Evolutionary conservation across 2,329 filamentous ascomycete genomes (phyloP).

Genomic region (Microdochium trichocladiopsis): DNA sequence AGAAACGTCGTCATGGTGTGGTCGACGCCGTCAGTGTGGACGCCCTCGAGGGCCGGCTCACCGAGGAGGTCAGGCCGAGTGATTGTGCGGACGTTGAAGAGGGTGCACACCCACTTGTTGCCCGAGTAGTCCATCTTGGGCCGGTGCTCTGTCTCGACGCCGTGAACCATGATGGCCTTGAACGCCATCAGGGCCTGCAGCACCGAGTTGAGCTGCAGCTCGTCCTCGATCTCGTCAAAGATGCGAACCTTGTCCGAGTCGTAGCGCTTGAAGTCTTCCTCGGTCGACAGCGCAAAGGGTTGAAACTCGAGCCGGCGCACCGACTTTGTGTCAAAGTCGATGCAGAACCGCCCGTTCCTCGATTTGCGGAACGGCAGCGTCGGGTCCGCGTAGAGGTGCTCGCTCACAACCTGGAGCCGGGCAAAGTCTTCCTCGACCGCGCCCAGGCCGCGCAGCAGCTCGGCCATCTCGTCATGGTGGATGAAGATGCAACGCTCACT

Average conservation of each 20-base stretch:
- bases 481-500: too few relatives aligned
- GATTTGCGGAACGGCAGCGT: slow-evolving; percentile 17
- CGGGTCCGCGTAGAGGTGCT: slow-evolving; percentile 13
- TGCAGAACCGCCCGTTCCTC: slow-evolving; percentile 16
- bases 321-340: slow-evolving; percentile 14
- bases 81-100: slow-evolving; percentile 20
- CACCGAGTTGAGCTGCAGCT: slow-evolving; percentile 1
- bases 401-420: too few relatives aligned
- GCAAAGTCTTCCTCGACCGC: too few relatives aligned
- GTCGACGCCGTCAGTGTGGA: slow-evolving; percentile 23
- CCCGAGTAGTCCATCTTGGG: slow-evolving; percentile 17
- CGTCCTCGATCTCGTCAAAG: slow-evolving; percentile 18
- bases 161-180: background rate
- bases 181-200: background rate
- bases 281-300: slow-evolving; percentile 16
- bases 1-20: slow-evolving; percentile 23
- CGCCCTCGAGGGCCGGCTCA: slow-evolving; percentile 22
- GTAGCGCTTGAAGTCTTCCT: slow-evolving; percentile 21
- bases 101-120: slow-evolving; percentile 16
- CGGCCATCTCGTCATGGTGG: too few relatives aligned
- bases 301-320: slow-evolving; percentile 20
- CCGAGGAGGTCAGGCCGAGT: slow-evolving; percentile 18
- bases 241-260: slow-evolving; percentile 18
- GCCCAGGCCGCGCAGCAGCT: too few relatives aligned
- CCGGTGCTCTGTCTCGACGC: slow-evolving; percentile 7